phyloP scores from a whole-genome alignment of 2,329 filamentous ascomycete species.

The Shiraia bambusicola region DNA sequence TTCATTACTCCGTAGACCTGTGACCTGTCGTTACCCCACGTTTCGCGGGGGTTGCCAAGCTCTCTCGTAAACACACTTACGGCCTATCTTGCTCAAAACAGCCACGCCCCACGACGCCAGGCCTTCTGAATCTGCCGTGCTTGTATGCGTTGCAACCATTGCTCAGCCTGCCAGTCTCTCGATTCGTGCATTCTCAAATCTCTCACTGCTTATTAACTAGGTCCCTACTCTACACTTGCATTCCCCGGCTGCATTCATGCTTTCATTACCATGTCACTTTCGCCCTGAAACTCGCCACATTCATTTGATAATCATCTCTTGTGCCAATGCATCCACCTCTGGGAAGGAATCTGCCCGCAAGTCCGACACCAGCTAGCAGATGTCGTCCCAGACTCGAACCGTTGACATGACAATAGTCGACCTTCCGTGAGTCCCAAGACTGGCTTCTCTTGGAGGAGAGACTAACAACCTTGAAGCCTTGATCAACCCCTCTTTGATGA shows the following conservation, averaged over 20 bases:
- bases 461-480: constrained; percentile 19
- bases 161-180: constrained; percentile 13
- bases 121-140: constrained; percentile 18
- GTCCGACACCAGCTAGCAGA: constrained; percentile 15
- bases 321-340: constrained; percentile 31
- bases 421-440: constrained; percentile 17
- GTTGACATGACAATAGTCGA: constrained; percentile 29
- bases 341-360: constrained; percentile 14
- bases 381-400: constrained; percentile 21
- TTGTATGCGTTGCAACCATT: constrained; percentile 16
- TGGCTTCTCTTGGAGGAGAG: not conserved
- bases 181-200: constrained; percentile 1
- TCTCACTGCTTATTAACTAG: constrained; percentile 7
- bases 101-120: constrained; percentile 33
- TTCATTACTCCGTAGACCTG: too few species aligned
- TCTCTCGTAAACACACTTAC: constrained; percentile 12
- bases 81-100: constrained; percentile 18
- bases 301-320: constrained; percentile 4
- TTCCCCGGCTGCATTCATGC: constrained; percentile 13
- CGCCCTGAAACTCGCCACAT: constrained; percentile 6
- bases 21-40: constrained; percentile 19
- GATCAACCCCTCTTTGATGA: constrained; percentile 22
- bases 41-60: constrained; percentile 11
- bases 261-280: constrained; percentile 13
- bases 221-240: constrained; percentile 16